A percentile compares a stretch with the other conserved stretches of the same genome.
Conservation (phyloP, 164 flowering plant species). For the Platanus orientalis region DNA sequence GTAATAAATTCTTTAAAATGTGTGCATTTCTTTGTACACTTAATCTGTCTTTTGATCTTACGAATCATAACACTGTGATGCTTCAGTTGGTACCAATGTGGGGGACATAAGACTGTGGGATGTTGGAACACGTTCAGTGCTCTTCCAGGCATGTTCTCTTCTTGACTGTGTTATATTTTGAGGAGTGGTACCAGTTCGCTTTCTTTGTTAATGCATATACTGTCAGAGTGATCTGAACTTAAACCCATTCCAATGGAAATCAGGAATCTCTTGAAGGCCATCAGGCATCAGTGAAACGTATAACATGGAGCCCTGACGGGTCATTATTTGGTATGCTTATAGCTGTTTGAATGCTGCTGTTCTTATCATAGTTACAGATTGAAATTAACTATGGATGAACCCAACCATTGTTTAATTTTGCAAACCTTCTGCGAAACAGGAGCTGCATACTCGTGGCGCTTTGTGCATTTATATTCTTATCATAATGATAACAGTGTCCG, state of each 20-base stretch:
- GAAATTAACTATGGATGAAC: neutral
- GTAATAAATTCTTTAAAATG: too few relatives aligned
- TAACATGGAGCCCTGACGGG: constrained; percentile 75
- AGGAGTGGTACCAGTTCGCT: neutral
- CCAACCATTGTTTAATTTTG: neutral
- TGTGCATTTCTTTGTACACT: too few relatives aligned
- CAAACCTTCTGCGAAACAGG: constrained; percentile 32
- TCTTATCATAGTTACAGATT: neutral
- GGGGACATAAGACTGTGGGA: constrained; percentile 68
- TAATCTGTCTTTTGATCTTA: neutral
- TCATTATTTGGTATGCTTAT: constrained; percentile 46
- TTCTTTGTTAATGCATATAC: neutral
- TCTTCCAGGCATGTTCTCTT: constrained; percentile 36
- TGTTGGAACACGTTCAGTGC: constrained; percentile 44
- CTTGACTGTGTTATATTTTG: neutral
- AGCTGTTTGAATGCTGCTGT: too few relatives aligned
- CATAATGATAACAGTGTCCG: constrained; percentile 40
- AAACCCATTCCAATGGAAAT: constrained; percentile 4
- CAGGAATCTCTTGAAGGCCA: constrained; percentile 56
- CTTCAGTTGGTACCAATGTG: constrained; percentile 54
- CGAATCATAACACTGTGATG: constrained; percentile 9
- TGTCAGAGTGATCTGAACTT: neutral
- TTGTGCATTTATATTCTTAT: constrained; percentile 63
- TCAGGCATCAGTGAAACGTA: constrained; percentile 45
- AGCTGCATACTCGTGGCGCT: constrained; percentile 67